phyloP scores from a whole-genome alignment of 495 filamentous ascomycete species.

The Bacidia gigantensis region DNA sequence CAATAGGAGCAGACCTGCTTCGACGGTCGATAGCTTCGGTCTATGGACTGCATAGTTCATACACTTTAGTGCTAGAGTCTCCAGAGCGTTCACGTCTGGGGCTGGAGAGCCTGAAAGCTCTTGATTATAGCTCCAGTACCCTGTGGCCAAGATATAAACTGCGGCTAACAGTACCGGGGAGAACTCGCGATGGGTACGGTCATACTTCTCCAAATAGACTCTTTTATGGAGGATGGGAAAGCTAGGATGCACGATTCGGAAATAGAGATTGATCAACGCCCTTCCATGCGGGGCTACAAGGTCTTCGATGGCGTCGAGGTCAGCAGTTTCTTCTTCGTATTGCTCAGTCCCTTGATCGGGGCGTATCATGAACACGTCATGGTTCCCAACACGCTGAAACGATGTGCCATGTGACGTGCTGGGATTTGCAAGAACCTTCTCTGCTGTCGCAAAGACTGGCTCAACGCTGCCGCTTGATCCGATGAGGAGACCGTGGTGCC shows the following conservation, averaged over 20 bases:
- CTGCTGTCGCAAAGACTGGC: slow-evolving; percentile 1
- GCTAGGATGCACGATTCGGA: slow-evolving; percentile 62
- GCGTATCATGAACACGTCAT: slow-evolving; percentile 11
- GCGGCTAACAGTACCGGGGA: slow-evolving; percentile 67
- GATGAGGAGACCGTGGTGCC: slow-evolving; percentile 50
- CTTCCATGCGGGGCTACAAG: slow-evolving; percentile 57
- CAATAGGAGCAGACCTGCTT: slow-evolving; percentile 66
- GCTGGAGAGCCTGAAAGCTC: slow-evolving; percentile 40
- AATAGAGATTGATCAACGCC: slow-evolving; percentile 63
- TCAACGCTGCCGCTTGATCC: slow-evolving; percentile 32
- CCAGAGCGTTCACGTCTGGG: slow-evolving; percentile 51
- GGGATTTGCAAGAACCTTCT: not conserved
- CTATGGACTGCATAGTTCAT: slow-evolving; percentile 57
- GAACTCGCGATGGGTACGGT: slow-evolving; percentile 56
- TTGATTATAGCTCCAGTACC: slow-evolving; percentile 67
- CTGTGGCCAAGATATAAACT: slow-evolving; percentile 67
- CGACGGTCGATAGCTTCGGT: slow-evolving; percentile 68
- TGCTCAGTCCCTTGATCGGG: slow-evolving; percentile 11
- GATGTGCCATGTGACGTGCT: not conserved
- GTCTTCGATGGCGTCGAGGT: slow-evolving; percentile 54
- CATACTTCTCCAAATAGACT: slow-evolving; percentile 66
- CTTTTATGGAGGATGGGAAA: slow-evolving; percentile 75
- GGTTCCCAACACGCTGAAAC: slow-evolving; percentile 8
- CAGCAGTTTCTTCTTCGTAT: slow-evolving; percentile 31
- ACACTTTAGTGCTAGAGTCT: slow-evolving; percentile 49